These are phyloP conservation scores for Verticillium nonalfalfae DNA, from an alignment of 2,329 filamentous ascomycete genomes.

Conservation along the genomic window DNA sequence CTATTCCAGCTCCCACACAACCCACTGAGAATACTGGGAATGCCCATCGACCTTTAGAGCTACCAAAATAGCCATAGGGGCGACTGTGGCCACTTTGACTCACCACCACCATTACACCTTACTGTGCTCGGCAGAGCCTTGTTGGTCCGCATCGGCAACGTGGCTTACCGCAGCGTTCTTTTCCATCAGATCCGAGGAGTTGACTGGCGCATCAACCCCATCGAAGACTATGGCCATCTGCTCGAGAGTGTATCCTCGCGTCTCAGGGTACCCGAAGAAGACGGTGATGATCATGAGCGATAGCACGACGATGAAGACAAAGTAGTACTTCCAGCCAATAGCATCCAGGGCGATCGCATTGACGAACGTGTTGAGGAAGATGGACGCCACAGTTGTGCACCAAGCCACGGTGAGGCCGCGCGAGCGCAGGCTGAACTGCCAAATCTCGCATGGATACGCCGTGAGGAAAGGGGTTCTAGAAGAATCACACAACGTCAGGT, in stretches of 20 bases:
- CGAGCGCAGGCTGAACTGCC: constrained; percentile 42
- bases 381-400: constrained; percentile 45
- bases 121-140: background rate
- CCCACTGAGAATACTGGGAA: too few relatives aligned
- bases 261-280: constrained; percentile 54
- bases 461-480: constrained; percentile 40
- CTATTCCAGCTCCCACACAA: background rate
- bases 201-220: constrained; percentile 46
- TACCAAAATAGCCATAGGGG: background rate
- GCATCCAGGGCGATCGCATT: constrained; percentile 48
- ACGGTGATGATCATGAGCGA: constrained; percentile 47
- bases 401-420: constrained; percentile 52
- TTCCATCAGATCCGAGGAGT: constrained; percentile 38
- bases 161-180: constrained; percentile 22
- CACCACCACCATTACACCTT: background rate
- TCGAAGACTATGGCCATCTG: constrained; percentile 63
- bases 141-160: background rate
- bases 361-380: constrained; percentile 47
- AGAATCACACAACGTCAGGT: background rate
- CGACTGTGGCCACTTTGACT: too few relatives aligned
- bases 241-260: constrained; percentile 57
- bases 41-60: background rate
- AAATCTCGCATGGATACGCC: constrained; percentile 44
- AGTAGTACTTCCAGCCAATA: constrained; percentile 45
- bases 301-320: constrained; percentile 50